These are phyloP conservation scores for Syncephalastrum racemosum DNA, from an alignment of 371 early-diverging fungal species.

Conservation along the genomic window DNA sequence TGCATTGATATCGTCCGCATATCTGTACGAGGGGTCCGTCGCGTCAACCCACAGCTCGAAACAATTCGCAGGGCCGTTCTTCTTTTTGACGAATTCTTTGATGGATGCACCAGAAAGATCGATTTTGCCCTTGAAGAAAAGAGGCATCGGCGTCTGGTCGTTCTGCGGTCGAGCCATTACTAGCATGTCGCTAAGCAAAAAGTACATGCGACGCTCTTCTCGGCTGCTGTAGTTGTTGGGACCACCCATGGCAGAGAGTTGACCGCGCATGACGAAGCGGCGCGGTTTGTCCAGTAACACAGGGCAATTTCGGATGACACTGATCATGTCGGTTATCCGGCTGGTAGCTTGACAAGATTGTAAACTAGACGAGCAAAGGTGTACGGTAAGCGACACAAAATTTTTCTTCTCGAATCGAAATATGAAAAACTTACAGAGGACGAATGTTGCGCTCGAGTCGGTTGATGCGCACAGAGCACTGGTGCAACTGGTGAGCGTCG, in stretches of 20 bases:
- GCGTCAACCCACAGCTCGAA: constrained; percentile 19
- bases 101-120: constrained; percentile 15
- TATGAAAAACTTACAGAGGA: constrained; percentile 16
- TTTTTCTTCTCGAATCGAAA: neutral
- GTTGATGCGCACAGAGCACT: constrained; percentile 12
- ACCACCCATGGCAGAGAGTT: constrained; percentile 9
- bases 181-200: constrained; percentile 18
- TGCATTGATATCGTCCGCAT: constrained; percentile 21
- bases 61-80: constrained; percentile 9
- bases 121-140: constrained; percentile 21
- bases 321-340: constrained; percentile 16
- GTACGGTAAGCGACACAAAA: neutral
- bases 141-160: constrained; percentile 3
- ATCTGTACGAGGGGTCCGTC: constrained; percentile 17
- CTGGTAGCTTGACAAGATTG: constrained; percentile 18
- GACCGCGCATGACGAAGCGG: constrained; percentile 18
- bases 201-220: constrained; percentile 21
- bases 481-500: constrained; percentile 18
- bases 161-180: constrained; percentile 19
- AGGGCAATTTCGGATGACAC: constrained; percentile 18
- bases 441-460: constrained; percentile 14
- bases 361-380: constrained; percentile 5
- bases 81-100: constrained; percentile 14
- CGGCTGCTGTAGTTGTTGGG: constrained; percentile 8
- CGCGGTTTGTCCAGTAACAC: constrained; percentile 19